Conservation (phyloP, 495 filamentous ascomycete species). For the Cercophora scortea region DNA sequence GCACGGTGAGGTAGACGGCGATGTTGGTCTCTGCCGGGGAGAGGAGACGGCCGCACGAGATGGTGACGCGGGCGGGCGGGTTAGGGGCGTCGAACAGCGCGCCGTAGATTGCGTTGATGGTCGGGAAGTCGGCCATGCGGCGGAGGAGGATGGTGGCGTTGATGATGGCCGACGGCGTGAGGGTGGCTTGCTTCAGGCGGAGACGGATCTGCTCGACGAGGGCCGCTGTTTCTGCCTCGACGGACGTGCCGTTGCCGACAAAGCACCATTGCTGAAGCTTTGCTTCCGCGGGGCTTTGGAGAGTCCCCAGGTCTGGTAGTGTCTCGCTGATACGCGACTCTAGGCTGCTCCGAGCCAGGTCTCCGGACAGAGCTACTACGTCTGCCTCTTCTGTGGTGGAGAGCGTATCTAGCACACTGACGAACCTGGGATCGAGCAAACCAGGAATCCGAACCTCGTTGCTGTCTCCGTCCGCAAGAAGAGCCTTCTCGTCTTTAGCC, state of each 20-base stretch:
- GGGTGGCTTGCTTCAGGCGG: conserved; percentile 15
- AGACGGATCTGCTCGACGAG: conserved; percentile 28
- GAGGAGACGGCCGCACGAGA: conserved; percentile 60
- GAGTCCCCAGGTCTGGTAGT: background rate
- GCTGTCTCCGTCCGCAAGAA: background rate
- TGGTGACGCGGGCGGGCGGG: conserved; percentile 75
- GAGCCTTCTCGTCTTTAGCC: conserved; percentile 26
- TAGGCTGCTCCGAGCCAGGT: no score
- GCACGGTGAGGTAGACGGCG: conserved; percentile 36
- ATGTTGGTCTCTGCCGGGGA: conserved; percentile 48
- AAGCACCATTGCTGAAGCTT: conserved; percentile 18
- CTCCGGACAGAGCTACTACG: background rate
- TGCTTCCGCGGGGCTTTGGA: background rate
- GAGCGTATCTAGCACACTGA: conserved; percentile 13
- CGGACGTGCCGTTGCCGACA: conserved; percentile 1
- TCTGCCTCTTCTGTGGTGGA: background rate
- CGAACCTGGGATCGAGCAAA: conserved; percentile 41
- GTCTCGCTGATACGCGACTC: background rate
- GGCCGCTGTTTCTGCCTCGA: conserved; percentile 26
- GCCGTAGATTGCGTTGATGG: conserved; percentile 68
- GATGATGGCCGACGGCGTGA: conserved; percentile 51
- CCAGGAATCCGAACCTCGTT: conserved; percentile 35
- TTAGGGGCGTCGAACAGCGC: conserved; percentile 63
- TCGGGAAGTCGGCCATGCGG: conserved; percentile 67
- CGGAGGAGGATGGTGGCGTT: conserved; percentile 71